Percentiles rank a stretch among this genome's conserved stretches.
Evolutionary conservation across 2,329 filamentous ascomycete genomes (phyloP).

Genomic region (Neonectria magnoliae): DNA sequence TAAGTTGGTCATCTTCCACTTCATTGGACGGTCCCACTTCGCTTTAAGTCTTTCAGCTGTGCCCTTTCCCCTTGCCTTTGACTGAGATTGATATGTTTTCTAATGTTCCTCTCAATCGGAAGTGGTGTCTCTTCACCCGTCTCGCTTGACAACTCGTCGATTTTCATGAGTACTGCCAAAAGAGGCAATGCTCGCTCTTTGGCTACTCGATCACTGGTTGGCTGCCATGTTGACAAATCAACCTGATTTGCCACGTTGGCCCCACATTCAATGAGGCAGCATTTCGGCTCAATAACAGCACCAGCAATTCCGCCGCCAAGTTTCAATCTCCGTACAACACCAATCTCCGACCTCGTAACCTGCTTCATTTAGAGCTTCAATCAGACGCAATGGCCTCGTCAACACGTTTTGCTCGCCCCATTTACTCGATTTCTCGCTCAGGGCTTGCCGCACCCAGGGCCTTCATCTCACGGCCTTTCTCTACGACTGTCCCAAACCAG

Average conservation of each 20-base stretch:
- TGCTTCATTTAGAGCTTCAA: background rate
- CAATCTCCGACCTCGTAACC: background rate
- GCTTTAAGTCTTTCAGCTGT: too few relatives aligned
- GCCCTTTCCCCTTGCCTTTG: too few relatives aligned
- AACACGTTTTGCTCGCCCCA: constrained; percentile 31
- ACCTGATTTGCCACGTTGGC: background rate
- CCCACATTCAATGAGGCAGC: background rate
- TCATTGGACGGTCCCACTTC: too few relatives aligned
- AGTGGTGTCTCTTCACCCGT: background rate
- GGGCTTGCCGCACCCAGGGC: constrained; percentile 23
- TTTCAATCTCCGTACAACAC: background rate
- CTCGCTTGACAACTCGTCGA: background rate
- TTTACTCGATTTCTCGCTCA: constrained; percentile 34
- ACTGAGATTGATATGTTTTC: too few relatives aligned
- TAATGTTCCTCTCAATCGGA: too few relatives aligned
- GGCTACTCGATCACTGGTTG: background rate
- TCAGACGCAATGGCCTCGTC: constrained; percentile 31
- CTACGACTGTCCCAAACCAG: constrained; percentile 53
- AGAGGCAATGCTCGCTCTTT: background rate
- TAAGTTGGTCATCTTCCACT: too few relatives aligned
- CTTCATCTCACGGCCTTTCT: constrained; percentile 41
- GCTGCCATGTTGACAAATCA: background rate
- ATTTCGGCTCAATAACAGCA: constrained; percentile 2
- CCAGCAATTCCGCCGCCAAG: background rate
- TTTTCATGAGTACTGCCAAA: background rate